These are phyloP conservation scores for Eimeria mitis DNA, from an alignment of 169 alveolate genomes.

Conservation along the genomic window DNA sequence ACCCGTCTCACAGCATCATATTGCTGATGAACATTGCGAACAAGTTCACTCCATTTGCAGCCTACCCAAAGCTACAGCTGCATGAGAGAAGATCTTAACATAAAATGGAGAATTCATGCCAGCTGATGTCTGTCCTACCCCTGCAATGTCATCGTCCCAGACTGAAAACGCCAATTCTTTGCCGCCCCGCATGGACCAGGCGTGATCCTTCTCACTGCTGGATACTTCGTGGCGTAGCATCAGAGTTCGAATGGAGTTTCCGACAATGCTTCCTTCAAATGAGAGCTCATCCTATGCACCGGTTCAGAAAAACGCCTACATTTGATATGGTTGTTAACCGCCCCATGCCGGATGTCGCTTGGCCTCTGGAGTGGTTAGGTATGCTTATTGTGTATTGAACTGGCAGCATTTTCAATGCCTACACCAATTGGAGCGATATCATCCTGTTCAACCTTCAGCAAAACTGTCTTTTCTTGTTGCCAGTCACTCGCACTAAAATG, in stretches of 20 bases:
- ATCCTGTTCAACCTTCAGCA: conserved; percentile 28
- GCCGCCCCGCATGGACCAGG: conserved; percentile 61
- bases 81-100: background rate
- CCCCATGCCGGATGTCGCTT: background rate
- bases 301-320: background rate
- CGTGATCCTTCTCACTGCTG: conserved; percentile 16
- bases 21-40: background rate
- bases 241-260: conserved; percentile 30
- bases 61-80: background rate
- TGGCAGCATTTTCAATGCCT: background rate
- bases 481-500: conserved; percentile 22
- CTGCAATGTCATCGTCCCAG: conserved; percentile 68
- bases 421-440: conserved; percentile 58
- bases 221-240: conserved; percentile 17
- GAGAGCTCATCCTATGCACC: conserved; percentile 3
- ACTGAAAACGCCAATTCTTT: conserved; percentile 41
- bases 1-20: background rate
- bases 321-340: too few relatives aligned
- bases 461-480: conserved; percentile 13
- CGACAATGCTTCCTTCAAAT: conserved; percentile 13
- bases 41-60: too few relatives aligned
- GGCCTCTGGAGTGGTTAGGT: background rate
- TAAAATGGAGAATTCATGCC: background rate
- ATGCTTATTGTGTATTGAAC: background rate
- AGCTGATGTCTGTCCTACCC: conserved; percentile 9